Evolutionary conservation across 441 rosid genomes (phyloP), one percentile per base, ranked within the genome.

Genomic region (Pelargonium australe): DNA sequence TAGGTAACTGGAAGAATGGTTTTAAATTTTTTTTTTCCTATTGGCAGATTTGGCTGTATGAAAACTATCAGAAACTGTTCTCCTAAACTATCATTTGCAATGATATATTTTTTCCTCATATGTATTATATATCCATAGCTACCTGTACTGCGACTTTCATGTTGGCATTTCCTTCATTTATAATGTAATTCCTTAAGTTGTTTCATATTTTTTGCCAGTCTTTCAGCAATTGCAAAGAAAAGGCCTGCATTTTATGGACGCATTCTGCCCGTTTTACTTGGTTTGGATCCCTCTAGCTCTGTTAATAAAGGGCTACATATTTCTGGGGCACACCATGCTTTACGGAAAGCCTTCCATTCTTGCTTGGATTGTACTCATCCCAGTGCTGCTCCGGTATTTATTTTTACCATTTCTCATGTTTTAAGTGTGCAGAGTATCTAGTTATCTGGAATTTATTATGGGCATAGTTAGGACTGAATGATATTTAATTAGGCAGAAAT

Each of bases 241-340:
- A 87, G 97, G 73, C 97, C 98, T 74, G 85, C 94, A 70, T 89
- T 83, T 78, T 95, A 84, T 83, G 98, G 99, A 66, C 91, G 94
- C 74, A 88, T 95, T 81, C 78, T 95, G 73, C 88, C 99, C 68
- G 97, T 91, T 82, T 82, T 95, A 74, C 96, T 95, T 79, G 90
- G 88, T 77, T 81, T 95, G 87, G 91, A 90, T 82, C 86, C 95
- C 72, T 82, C 86, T 68, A 83, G 82, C 75, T 83, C 86, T 75
- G 81, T 79, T 66, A 78, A 76, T 65, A 85, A 85, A 75, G 96
- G 87, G 68, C 78, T 86, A 79, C 87, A 80, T 79, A 83, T 87
- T 72, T 83, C 82, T 61, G 91, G 93, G 51, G 80, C 90, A 76
- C 83, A 76, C 69, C 90, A 76, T 83, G 90, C 97, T 77, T 78